phyloP scores from a whole-genome alignment of 768 basidiomycete species.

The Cytidiella melzeri region DNA sequence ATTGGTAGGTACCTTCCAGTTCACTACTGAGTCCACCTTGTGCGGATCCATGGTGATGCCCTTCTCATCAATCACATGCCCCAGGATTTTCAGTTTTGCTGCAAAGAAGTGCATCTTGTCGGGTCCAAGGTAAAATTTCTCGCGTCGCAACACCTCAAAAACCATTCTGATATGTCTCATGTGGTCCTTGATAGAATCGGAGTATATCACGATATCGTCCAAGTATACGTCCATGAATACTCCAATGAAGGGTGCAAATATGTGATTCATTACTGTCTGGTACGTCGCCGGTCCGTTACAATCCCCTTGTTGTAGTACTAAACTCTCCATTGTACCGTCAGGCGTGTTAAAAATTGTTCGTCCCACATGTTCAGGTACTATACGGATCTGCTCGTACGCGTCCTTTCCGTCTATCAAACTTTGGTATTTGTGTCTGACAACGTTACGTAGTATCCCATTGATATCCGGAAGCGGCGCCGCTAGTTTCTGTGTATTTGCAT shows the following conservation, averaged over 20 bases:
- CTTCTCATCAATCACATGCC: constrained; percentile 21
- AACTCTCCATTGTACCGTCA: constrained; percentile 37
- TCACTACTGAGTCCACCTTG: constrained; percentile 22
- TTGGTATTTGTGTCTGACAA: constrained; percentile 14
- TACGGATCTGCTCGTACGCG: too few species aligned
- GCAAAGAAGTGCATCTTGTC: constrained; percentile 30
- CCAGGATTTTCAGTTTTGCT: constrained; percentile 24
- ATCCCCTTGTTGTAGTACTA: constrained; percentile 33
- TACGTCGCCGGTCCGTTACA: too few species aligned
- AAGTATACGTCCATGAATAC: constrained; percentile 31
- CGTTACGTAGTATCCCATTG: constrained; percentile 21
- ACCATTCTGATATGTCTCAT: constrained; percentile 25
- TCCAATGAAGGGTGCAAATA: constrained; percentile 27
- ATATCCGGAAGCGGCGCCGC: constrained; percentile 26
- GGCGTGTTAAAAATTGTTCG: too few species aligned
- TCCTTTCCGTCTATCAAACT: too few species aligned
- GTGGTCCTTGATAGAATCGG: constrained; percentile 24
- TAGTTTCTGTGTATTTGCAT: too few species aligned
- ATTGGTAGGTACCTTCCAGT: constrained; percentile 24
- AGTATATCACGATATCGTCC: constrained; percentile 31
- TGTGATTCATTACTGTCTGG: constrained; percentile 38
- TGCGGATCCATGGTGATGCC: constrained; percentile 25
- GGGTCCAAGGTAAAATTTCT: constrained; percentile 32
- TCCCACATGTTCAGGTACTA: too few species aligned
- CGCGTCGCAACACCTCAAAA: constrained; percentile 26